Conservation (phyloP, 73 alveolate species). For the Urostyla sp. region DNA sequence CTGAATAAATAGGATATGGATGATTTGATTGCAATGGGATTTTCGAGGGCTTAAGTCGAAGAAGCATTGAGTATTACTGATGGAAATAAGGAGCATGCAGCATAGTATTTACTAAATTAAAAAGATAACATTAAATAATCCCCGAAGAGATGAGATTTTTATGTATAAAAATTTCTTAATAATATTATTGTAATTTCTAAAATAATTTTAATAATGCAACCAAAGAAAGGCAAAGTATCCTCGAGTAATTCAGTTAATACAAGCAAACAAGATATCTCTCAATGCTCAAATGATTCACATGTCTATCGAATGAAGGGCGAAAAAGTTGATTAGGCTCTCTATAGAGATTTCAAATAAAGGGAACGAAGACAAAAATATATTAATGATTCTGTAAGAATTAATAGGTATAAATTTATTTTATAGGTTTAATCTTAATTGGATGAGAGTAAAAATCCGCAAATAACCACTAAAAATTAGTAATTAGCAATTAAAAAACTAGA, state of each 20-base stretch:
- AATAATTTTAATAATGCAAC: too few species aligned
- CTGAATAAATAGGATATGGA: constrained; percentile 57
- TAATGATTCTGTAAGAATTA: constrained; percentile 15
- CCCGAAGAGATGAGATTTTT: too few species aligned
- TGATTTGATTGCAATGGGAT: constrained; percentile 62
- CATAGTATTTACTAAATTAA: constrained; percentile 11
- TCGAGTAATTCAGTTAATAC: too few species aligned
- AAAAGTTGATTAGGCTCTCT: constrained; percentile 29
- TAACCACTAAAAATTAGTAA: constrained; percentile 2
- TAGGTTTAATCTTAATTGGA: background rate
- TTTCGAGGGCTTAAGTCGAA: constrained; percentile 53
- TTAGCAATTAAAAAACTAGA: constrained; percentile 32
- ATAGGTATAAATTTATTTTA: background rate
- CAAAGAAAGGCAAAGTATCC: too few species aligned
- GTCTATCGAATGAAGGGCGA: constrained; percentile 22
- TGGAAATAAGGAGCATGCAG: constrained; percentile 54
- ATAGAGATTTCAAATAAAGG: constrained; percentile 22
- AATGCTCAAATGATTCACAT: constrained; percentile 31
- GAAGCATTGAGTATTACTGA: constrained; percentile 57
- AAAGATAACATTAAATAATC: too few species aligned
- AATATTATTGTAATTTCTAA: too few species aligned
- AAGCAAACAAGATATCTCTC: too few species aligned
- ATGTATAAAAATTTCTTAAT: too few species aligned
- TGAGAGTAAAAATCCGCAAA: background rate
- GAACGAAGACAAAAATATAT: constrained; percentile 22